Conservation (phyloP, 352 stramenopile genomes). For the Phytophthora sansomeana region DNA sequence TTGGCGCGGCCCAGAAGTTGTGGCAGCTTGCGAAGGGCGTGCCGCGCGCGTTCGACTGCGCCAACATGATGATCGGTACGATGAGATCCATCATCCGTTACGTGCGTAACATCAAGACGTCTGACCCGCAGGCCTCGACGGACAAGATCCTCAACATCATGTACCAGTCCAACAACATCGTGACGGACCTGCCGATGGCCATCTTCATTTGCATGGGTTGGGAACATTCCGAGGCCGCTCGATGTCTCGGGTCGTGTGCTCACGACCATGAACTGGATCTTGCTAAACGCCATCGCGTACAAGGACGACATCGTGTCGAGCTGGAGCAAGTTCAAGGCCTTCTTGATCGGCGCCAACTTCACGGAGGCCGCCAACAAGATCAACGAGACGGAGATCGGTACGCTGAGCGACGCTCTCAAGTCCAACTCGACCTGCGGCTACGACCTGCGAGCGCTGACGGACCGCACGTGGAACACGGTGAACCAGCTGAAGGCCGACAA, state of each 20-base stretch:
- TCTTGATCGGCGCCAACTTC: slow-evolving; percentile 38
- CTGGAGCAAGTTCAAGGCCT: slow-evolving; percentile 43
- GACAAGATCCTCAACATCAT: slow-evolving; percentile 63
- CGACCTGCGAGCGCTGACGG: slow-evolving; percentile 48
- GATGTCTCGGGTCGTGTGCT: slow-evolving; percentile 43
- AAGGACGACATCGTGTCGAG: slow-evolving; percentile 43
- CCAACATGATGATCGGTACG: slow-evolving; percentile 49
- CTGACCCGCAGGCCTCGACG: slow-evolving; percentile 49
- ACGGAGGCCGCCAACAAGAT: slow-evolving; percentile 40
- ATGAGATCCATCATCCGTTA: slow-evolving; percentile 43
- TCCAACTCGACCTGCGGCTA: slow-evolving; percentile 49
- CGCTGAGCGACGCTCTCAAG: slow-evolving; percentile 46
- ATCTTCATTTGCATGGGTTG: slow-evolving; percentile 55
- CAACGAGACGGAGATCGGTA: slow-evolving; percentile 39
- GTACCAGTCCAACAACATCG: slow-evolving; percentile 63
- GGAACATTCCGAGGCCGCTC: slow-evolving; percentile 23
- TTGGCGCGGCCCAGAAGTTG: slow-evolving; percentile 42
- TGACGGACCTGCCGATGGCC: slow-evolving; percentile 64
- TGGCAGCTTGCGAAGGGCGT: slow-evolving; percentile 41
- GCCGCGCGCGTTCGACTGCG: slow-evolving; percentile 47
- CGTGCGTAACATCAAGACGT: slow-evolving; percentile 37
- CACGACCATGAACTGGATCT: slow-evolving; percentile 44
- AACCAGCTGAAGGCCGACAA: slow-evolving; percentile 46
- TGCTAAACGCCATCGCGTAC: slow-evolving; percentile 51
- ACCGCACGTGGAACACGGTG: slow-evolving; percentile 53